Conservation (phyloP, 345 rosid species). For the Corymbia maculata region DNA sequence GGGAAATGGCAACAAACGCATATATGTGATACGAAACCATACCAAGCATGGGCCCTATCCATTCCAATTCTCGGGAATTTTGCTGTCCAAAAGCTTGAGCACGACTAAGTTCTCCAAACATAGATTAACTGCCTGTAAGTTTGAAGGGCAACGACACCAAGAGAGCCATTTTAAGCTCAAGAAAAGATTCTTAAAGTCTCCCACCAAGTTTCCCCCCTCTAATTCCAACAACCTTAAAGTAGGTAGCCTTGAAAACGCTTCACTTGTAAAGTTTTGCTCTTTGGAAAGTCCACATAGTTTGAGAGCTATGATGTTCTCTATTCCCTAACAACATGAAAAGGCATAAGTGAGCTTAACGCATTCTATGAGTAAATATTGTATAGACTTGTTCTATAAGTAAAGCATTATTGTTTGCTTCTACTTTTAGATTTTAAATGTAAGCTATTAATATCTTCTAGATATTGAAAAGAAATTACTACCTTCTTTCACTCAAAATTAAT, state of each 20-base stretch:
- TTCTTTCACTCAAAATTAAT: not conserved
- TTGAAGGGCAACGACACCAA: not conserved
- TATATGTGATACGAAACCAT: fast-evolving
- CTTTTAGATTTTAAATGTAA: not conserved
- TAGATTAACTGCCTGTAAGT: not conserved
- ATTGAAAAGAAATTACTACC: too few relatives aligned
- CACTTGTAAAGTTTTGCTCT: not conserved
- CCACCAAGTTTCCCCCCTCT: not conserved
- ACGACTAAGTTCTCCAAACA: not conserved
- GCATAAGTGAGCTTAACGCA: not conserved
- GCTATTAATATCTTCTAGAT: too few relatives aligned
- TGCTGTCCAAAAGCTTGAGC: not conserved
- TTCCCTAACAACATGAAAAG: not conserved
- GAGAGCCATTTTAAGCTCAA: not conserved
- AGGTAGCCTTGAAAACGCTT: not conserved
- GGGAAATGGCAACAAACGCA: not conserved
- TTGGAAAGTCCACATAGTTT: not conserved
- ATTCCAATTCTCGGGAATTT: not conserved
- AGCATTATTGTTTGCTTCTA: not conserved
- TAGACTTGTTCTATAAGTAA: not conserved
- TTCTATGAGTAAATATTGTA: not conserved
- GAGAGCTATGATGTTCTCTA: not conserved
- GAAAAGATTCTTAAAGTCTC: not conserved
- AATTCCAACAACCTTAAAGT: not conserved
- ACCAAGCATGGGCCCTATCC: not conserved